A percentile compares a stretch with the other conserved stretches of the same genome.
phyloP scores from a whole-genome alignment of 1,284 basidiomycete species.

The Peniophora sp. region DNA sequence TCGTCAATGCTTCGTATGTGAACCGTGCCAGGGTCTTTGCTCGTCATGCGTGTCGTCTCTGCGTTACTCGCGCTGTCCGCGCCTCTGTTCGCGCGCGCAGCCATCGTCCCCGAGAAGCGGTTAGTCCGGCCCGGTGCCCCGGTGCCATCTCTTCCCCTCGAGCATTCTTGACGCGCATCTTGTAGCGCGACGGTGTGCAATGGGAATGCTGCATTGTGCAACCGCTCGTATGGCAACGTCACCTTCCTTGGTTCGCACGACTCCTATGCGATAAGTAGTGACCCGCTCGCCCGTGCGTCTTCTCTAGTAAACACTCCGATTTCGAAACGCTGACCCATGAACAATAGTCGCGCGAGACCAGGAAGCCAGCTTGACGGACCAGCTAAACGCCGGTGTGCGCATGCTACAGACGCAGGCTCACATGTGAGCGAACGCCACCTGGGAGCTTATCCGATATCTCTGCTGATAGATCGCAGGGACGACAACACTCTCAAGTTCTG shows the following conservation, averaged over 20 bases:
- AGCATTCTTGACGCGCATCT: not conserved
- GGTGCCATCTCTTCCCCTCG: not conserved
- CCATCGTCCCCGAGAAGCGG: not conserved
- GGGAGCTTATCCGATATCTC: not conserved
- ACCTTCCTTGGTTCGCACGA: slow-evolving; percentile 67
- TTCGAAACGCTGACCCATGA: not conserved
- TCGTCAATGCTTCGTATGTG: not conserved
- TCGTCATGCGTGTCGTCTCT: not conserved
- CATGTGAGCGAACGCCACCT: slow-evolving; percentile 15
- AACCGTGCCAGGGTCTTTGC: not conserved
- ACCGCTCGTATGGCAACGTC: slow-evolving; percentile 48
- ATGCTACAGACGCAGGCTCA: slow-evolving; percentile 71
- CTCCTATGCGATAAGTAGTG: slow-evolving; percentile 50
- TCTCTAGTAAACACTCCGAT: not conserved
- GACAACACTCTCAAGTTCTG: slow-evolving; percentile 52
- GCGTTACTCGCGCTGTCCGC: not conserved
- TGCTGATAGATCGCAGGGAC: slow-evolving; percentile 11
- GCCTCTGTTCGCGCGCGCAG: not conserved
- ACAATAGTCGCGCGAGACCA: slow-evolving; percentile 48
- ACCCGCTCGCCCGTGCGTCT: slow-evolving; percentile 40
- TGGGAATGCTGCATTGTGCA: slow-evolving; percentile 51
- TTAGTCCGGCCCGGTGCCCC: not conserved
- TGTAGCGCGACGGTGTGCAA: slow-evolving; percentile 34
- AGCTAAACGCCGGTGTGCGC: slow-evolving; percentile 62
- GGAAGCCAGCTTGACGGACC: slow-evolving; percentile 47